Evolutionary conservation across 108 stramenopile genomes (phyloP).

Genomic region (Conticribra weissflogii): DNA sequence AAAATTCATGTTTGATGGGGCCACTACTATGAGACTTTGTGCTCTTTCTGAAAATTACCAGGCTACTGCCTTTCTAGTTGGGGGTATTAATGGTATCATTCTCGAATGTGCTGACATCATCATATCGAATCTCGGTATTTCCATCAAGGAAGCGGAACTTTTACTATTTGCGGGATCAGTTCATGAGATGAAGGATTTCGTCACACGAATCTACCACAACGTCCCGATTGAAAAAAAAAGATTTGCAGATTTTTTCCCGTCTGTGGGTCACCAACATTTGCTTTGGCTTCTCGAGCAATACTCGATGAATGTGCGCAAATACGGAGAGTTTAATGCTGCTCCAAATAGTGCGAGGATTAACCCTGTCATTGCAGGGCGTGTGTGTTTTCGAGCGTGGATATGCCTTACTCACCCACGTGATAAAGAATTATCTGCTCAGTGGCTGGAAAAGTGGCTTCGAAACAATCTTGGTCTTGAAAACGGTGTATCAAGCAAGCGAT

Average conservation of each 20-base stretch:
- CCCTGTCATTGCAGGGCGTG: conserved; percentile 72
- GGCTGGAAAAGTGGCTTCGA: conserved; percentile 61
- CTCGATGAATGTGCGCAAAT: conserved; percentile 61
- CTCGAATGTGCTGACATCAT: conserved; percentile 76
- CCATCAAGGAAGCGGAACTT: conserved; percentile 73
- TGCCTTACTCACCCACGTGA: conserved; percentile 47
- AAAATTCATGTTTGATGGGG: conserved; percentile 58
- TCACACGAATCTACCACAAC: neutral
- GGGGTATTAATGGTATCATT: conserved; percentile 76
- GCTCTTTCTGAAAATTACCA: conserved; percentile 60
- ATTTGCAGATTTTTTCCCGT: conserved; percentile 57
- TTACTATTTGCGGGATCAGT: conserved; percentile 46
- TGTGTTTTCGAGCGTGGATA: conserved; percentile 76
- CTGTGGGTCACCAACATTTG: conserved; percentile 55
- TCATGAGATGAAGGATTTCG: conserved; percentile 23
- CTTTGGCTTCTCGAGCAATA: conserved; percentile 72
- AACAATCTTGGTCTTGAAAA: conserved; percentile 23
- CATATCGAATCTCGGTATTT: conserved; percentile 44
- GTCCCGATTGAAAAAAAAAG: neutral
- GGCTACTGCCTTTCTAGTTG: conserved; percentile 78
- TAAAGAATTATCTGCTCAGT: conserved; percentile 25
- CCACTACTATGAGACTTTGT: conserved; percentile 70
- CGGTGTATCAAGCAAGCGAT: conserved; percentile 50
- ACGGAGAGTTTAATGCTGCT: conserved; percentile 69
- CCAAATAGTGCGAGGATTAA: conserved; percentile 59